Percentiles rank a stretch among this genome's conserved stretches.
Evolutionary conservation across 352 stramenopile genomes (phyloP).

Genomic region (Pythium grandisporangium): DNA sequence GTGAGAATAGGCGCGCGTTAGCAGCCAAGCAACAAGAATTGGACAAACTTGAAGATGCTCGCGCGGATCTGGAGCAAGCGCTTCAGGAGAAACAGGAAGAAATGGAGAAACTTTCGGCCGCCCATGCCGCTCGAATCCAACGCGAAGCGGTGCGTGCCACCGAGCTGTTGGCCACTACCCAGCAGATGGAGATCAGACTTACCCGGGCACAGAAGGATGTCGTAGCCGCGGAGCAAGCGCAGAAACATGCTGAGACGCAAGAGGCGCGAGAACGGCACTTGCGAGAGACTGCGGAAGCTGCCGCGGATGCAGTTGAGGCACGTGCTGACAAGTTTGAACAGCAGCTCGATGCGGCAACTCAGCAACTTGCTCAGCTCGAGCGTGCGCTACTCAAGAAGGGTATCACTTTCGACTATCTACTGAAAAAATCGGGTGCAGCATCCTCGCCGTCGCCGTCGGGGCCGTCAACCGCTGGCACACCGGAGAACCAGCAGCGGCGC

Average conservation of each 20-base stretch:
- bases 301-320: conserved; percentile 30
- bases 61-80: background rate
- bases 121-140: conserved; percentile 12
- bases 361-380: conserved; percentile 28
- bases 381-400: conserved; percentile 43
- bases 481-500: no score
- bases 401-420: conserved; percentile 55
- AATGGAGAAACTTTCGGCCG: background rate
- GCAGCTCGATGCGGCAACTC: conserved; percentile 16
- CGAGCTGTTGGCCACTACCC: conserved; percentile 15
- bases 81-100: conserved; percentile 8
- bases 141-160: conserved; percentile 14
- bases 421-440: conserved; percentile 18
- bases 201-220: conserved; percentile 14
- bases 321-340: conserved; percentile 23
- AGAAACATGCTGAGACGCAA: conserved; percentile 21
- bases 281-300: conserved; percentile 33
- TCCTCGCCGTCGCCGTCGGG: no score
- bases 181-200: conserved; percentile 25
- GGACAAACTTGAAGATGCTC: conserved; percentile 17
- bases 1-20: conserved; percentile 28
- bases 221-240: conserved; percentile 16
- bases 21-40: conserved; percentile 16
- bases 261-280: conserved; percentile 25
- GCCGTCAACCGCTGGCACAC: no score